Evolutionary conservation across 1,284 basidiomycete species (phyloP).

Genomic region (Ceratobasidium sp.): DNA sequence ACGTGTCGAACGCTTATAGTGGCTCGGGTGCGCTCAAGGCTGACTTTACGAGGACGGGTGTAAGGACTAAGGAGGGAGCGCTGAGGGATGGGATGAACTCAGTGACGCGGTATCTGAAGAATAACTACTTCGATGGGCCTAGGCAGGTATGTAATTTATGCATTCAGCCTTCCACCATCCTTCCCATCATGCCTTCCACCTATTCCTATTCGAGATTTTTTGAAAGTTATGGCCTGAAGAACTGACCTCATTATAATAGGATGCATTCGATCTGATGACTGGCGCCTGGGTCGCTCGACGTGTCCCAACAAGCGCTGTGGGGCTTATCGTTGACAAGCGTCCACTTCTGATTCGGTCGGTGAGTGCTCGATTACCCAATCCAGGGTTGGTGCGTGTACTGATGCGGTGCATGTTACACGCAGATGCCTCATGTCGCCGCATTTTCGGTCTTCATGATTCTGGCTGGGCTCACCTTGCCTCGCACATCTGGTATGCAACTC

Average conservation of each 20-base stretch:
- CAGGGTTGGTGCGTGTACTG: neutral
- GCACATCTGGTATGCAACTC: constrained; percentile 74
- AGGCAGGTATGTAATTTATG: constrained; percentile 69
- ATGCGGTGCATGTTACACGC: constrained; percentile 9
- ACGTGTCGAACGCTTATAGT: constrained; percentile 90
- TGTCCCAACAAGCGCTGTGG: constrained; percentile 70
- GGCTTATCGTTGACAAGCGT: constrained; percentile 80
- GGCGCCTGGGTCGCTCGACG: constrained; percentile 87
- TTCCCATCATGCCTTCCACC: neutral
- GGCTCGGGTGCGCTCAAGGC: constrained; percentile 97
- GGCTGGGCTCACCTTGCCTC: constrained; percentile 83
- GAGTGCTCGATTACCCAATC: constrained; percentile 50
- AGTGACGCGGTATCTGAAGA: constrained; percentile 88
- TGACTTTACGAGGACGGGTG: constrained; percentile 95
- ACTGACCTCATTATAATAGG: constrained; percentile 65
- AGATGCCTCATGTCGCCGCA: constrained; percentile 87
- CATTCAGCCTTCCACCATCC: neutral
- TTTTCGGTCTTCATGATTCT: constrained; percentile 90
- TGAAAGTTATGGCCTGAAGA: constrained; percentile 10
- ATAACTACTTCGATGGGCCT: constrained; percentile 97
- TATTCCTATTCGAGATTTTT: neutral
- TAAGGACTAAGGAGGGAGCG: constrained; percentile 81
- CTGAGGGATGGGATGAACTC: constrained; percentile 92
- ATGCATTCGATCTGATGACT: constrained; percentile 94
- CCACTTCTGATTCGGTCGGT: constrained; percentile 85